Conservation (phyloP, 495 filamentous ascomycete species). For the Hypoxylon lienhwacheense region DNA sequence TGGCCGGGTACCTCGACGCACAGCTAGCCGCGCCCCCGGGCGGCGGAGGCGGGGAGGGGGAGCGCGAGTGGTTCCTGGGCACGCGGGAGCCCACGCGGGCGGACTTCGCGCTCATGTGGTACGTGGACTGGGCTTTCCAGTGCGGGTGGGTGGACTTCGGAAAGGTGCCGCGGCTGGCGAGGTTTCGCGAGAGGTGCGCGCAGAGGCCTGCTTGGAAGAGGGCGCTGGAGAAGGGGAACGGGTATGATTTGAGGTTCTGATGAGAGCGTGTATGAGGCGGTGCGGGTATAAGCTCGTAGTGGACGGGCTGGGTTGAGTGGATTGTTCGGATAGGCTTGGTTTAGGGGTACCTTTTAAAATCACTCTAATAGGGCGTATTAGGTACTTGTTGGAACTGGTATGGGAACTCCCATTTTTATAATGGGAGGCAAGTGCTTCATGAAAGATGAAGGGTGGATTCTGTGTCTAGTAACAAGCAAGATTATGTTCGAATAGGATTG, state of each 20-base stretch:
- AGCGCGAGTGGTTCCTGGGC: constrained; percentile 26
- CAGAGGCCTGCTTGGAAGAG: constrained; percentile 33
- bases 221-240: constrained; percentile 40
- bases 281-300: too few species aligned
- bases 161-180: constrained; percentile 30
- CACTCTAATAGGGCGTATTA: too few species aligned
- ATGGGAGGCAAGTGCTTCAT: too few species aligned
- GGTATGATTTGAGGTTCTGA: constrained; percentile 31
- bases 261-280: too few species aligned
- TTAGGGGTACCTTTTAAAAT: too few species aligned
- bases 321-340: too few species aligned
- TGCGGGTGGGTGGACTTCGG: constrained; percentile 26
- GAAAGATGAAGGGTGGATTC: too few species aligned
- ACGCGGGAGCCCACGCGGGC: constrained; percentile 27
- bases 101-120: constrained; percentile 33
- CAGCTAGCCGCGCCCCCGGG: constrained; percentile 10
- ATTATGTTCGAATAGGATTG: too few species aligned
- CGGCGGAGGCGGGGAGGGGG: neutral
- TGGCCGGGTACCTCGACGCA: constrained; percentile 14
- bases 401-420: too few species aligned
- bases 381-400: too few species aligned
- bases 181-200: constrained; percentile 27
- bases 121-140: constrained; percentile 28
- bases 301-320: too few species aligned
- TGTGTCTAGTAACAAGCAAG: too few species aligned